Percentiles rank a stretch among this genome's conserved stretches.
These are phyloP conservation scores for Juglanconis sp. DNA, from an alignment of 2,329 filamentous ascomycete genomes.

Conservation along the genomic window DNA sequence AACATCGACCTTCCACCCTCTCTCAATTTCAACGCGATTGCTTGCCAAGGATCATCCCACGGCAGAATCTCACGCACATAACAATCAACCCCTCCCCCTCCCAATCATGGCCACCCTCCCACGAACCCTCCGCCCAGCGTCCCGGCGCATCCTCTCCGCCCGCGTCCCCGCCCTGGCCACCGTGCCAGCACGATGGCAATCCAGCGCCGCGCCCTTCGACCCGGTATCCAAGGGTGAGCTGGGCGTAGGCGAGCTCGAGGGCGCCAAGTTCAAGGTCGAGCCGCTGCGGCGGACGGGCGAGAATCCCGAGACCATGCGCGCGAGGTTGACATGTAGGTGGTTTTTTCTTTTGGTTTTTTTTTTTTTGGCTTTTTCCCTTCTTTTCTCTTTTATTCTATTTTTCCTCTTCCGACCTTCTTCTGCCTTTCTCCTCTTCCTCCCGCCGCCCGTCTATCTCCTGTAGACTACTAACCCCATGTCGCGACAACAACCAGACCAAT, in stretches of 20 bases:
- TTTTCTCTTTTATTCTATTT: conserved; percentile 13
- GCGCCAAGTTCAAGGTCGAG: conserved; percentile 81
- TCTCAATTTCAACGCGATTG: too few relatives aligned
- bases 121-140: conserved; percentile 12
- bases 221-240: conserved; percentile 52
- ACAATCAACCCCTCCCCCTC: not conserved
- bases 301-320: conserved; percentile 80
- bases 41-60: too few relatives aligned
- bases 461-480: not conserved
- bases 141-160: conserved; percentile 20
- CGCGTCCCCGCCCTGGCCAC: conserved; percentile 9
- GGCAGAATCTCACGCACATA: not conserved
- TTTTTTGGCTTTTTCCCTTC: not conserved
- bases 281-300: conserved; percentile 84
- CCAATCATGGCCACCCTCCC: conserved; percentile 11
- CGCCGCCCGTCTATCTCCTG: not conserved
- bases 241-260: conserved; percentile 81
- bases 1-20: not conserved
- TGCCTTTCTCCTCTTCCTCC: too few relatives aligned
- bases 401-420: too few relatives aligned
- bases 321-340: conserved; percentile 69
- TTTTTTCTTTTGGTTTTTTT: conserved; percentile 11
- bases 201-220: conserved; percentile 21
- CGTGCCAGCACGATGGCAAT: conserved; percentile 7
- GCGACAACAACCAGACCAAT: conserved; percentile 68